Percentiles rank a stretch among this genome's conserved stretches.
Conservation (phyloP, 2,329 filamentous ascomycete species). For the Colletotrichum scovillei region DNA sequence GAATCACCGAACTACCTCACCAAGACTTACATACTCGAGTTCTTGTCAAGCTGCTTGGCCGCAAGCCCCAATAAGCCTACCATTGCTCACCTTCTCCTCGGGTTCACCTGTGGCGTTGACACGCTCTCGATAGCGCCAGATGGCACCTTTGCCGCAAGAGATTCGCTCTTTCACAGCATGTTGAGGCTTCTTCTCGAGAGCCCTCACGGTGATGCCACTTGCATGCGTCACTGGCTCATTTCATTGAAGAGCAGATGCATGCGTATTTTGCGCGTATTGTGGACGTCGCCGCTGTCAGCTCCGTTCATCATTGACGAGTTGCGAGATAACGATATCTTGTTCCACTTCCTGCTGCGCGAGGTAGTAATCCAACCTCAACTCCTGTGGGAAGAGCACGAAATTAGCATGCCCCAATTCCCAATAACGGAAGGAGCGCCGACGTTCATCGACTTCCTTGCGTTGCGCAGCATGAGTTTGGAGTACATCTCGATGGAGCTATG, state of each 20-base stretch:
- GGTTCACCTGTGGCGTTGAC: slow-evolving; percentile 82
- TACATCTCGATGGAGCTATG: slow-evolving; percentile 90
- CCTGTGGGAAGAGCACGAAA: slow-evolving; percentile 77
- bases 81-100: slow-evolving; percentile 90
- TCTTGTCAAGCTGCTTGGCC: slow-evolving; percentile 83
- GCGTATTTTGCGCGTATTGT: slow-evolving; percentile 82
- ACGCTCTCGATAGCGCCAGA: slow-evolving; percentile 75
- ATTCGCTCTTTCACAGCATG: slow-evolving; percentile 86
- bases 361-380: slow-evolving; percentile 75
- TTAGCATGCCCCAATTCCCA: slow-evolving; percentile 74
- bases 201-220: slow-evolving; percentile 71
- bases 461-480: slow-evolving; percentile 82
- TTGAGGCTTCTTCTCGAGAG: slow-evolving; percentile 77
- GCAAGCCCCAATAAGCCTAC: slow-evolving; percentile 82
- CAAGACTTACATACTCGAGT: slow-evolving; percentile 86
- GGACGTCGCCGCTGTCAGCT: slow-evolving; percentile 84
- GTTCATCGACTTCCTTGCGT: slow-evolving; percentile 80
- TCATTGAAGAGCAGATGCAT: slow-evolving; percentile 75
- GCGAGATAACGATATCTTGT: slow-evolving; percentile 82
- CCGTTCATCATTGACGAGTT: slow-evolving; percentile 82
- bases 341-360: slow-evolving; percentile 79
- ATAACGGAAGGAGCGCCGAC: slow-evolving; percentile 74
- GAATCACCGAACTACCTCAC: slow-evolving; percentile 80
- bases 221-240: slow-evolving; percentile 76
- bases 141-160: slow-evolving; percentile 76